These are phyloP conservation scores for Pyricularia grisea DNA, from an alignment of 2,329 filamentous ascomycete genomes.

Conservation along the genomic window DNA sequence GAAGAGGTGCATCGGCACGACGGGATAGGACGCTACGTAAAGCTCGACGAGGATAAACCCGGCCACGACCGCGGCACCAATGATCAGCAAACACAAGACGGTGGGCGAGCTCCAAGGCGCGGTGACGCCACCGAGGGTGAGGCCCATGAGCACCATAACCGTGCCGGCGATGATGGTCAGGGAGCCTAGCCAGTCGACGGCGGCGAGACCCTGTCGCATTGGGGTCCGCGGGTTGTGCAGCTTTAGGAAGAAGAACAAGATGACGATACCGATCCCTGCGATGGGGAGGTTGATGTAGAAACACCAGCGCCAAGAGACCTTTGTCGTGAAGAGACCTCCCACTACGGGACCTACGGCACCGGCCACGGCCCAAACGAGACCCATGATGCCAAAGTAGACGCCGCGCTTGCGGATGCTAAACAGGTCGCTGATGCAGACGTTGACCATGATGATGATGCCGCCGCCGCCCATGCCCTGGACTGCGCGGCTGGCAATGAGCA, in stretches of 20 bases:
- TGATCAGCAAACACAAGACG: constrained; percentile 69
- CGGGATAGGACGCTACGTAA: constrained; percentile 63
- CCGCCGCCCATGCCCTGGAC: constrained; percentile 43
- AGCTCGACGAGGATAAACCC: constrained; percentile 67
- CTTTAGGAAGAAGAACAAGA: constrained; percentile 54
- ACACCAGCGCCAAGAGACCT: constrained; percentile 56
- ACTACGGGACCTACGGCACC: constrained; percentile 50
- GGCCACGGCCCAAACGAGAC: constrained; percentile 58
- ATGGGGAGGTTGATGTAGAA: constrained; percentile 51
- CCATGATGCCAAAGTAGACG: constrained; percentile 53
- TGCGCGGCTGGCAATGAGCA: constrained; percentile 37
- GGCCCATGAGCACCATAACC: constrained; percentile 76
- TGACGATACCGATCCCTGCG: constrained; percentile 31
- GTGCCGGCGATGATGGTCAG: constrained; percentile 63
- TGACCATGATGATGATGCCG: constrained; percentile 41
- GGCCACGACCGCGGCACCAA: constrained; percentile 52
- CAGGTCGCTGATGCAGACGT: constrained; percentile 43
- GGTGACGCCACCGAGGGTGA: constrained; percentile 72
- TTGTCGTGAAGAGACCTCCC: constrained; percentile 56
- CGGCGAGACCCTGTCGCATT: constrained; percentile 50
- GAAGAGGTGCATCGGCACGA: constrained; percentile 71
- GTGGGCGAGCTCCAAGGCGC: constrained; percentile 67
- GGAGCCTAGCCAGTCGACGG: constrained; percentile 50
- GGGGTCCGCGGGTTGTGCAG: constrained; percentile 60
- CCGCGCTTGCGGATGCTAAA: constrained; percentile 36